phyloP scores from a whole-genome alignment of 179 eudicot genomes.

The Beta macrorhiza region DNA sequence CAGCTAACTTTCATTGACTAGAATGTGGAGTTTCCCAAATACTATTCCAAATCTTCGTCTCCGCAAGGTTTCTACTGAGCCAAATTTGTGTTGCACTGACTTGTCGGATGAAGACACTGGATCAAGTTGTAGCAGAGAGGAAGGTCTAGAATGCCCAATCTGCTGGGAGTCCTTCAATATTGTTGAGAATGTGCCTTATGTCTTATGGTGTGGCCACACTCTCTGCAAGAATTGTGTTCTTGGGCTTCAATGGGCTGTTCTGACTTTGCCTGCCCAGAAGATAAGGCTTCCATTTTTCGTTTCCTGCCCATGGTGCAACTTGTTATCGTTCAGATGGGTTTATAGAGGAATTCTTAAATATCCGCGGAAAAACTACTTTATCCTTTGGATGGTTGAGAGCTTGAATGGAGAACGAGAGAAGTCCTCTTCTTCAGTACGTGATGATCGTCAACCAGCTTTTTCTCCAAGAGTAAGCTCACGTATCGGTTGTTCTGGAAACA shows the following conservation, averaged over 20 bases:
- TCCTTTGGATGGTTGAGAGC: constrained; percentile 83
- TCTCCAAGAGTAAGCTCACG: constrained; percentile 41
- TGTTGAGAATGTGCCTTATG: constrained; percentile 75
- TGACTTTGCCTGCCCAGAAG: constrained; percentile 49
- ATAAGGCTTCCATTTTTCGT: constrained; percentile 59
- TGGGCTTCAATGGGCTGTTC: constrained; percentile 55
- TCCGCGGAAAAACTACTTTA: constrained; percentile 72
- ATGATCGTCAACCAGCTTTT: constrained; percentile 38
- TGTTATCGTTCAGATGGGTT: constrained; percentile 46
- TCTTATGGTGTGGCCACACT: constrained; percentile 78
- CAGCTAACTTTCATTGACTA: constrained; percentile 9
- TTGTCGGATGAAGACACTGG: constrained; percentile 61
- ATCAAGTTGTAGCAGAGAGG: constrained; percentile 52
- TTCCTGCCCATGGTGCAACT: constrained; percentile 75
- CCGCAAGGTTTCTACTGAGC: constrained; percentile 43
- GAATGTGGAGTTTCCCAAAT: constrained; percentile 65
- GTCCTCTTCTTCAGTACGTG: constrained; percentile 28
- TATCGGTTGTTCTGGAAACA: constrained; percentile 28
- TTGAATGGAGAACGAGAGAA: constrained; percentile 62
- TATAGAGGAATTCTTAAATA: constrained; percentile 59
- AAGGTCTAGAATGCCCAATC: constrained; percentile 78
- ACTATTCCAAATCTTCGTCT: constrained; percentile 41
- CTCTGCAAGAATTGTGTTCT: constrained; percentile 66
- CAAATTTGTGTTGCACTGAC: constrained; percentile 40
- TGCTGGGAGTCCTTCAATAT: constrained; percentile 75